These are phyloP conservation scores for Claviceps sp. DNA, from an alignment of 2,329 filamentous ascomycete species.

Conservation along the genomic window DNA sequence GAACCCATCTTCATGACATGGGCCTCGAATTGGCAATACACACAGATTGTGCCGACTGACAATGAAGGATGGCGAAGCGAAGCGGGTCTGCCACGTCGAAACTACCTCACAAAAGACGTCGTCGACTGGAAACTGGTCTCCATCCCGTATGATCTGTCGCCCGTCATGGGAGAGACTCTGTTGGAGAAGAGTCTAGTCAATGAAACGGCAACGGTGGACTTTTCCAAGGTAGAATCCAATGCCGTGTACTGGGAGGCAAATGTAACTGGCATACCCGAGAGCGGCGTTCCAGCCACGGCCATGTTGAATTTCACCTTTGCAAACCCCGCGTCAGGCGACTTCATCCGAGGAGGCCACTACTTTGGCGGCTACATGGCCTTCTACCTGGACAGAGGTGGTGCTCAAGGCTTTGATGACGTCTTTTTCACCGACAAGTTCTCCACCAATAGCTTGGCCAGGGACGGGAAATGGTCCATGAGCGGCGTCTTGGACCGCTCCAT, in stretches of 20 bases:
- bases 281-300: constrained; percentile 9
- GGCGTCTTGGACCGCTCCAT: constrained; percentile 23
- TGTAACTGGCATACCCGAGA: constrained; percentile 25
- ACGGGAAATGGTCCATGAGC: constrained; percentile 15
- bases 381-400: constrained; percentile 17
- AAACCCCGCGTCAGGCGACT: constrained; percentile 14
- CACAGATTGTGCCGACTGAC: constrained; percentile 16
- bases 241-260: constrained; percentile 42
- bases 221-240: constrained; percentile 32
- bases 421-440: constrained; percentile 22
- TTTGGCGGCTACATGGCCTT: constrained; percentile 15
- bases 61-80: constrained; percentile 19
- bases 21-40: constrained; percentile 24
- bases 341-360: constrained; percentile 14
- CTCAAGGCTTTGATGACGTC: constrained; percentile 15
- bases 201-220: constrained; percentile 34
- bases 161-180: constrained; percentile 32
- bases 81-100: constrained; percentile 28
- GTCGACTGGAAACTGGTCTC: constrained; percentile 38
- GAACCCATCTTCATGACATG: constrained; percentile 21
- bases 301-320: constrained; percentile 17
- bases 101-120: constrained; percentile 36
- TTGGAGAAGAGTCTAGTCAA: constrained; percentile 33
- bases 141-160: constrained; percentile 32
- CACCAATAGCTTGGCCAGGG: constrained; percentile 7